Evolutionary conservation across 2,329 filamentous ascomycete species (phyloP).

Genomic region (Epichloe scottii): DNA sequence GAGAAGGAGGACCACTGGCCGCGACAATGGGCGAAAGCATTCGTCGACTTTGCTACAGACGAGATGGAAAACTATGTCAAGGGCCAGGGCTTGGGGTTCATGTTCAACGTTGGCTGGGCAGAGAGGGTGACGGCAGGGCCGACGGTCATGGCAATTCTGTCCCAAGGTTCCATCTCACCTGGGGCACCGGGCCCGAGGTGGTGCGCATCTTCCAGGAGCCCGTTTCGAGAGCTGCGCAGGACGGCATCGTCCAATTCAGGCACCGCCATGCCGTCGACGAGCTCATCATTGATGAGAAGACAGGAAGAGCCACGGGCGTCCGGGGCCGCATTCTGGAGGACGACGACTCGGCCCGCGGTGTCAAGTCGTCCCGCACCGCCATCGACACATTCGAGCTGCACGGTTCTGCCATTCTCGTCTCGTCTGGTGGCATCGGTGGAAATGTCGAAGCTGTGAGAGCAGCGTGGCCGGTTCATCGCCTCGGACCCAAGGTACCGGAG

Average conservation of each 20-base stretch:
- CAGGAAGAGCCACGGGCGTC: conserved; percentile 40
- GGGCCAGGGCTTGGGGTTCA: conserved; percentile 36
- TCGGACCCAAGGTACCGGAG: conserved; percentile 42
- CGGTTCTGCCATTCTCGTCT: conserved; percentile 40
- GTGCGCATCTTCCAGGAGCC: conserved; percentile 46
- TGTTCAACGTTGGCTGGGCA: conserved; percentile 46
- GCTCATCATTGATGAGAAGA: conserved; percentile 35
- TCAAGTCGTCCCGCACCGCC: conserved; percentile 34
- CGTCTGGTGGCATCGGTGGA: conserved; percentile 48
- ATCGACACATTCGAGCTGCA: conserved; percentile 40
- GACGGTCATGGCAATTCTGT: conserved; percentile 50
- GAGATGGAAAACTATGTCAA: conserved; percentile 47
- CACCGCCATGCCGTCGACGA: conserved; percentile 46
- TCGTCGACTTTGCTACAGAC: conserved; percentile 48
- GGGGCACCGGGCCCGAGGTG: conserved; percentile 49
- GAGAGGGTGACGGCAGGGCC: conserved; percentile 44
- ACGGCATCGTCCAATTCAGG: conserved; percentile 40
- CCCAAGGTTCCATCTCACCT: conserved; percentile 49
- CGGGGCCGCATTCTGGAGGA: conserved; percentile 38
- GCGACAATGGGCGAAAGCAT: conserved; percentile 48
- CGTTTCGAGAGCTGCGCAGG: conserved; percentile 36
- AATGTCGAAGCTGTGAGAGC: conserved; percentile 47
- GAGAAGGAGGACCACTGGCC: conserved; percentile 45
- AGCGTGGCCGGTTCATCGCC: conserved; percentile 43
- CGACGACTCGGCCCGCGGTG: conserved; percentile 37